These are phyloP conservation scores for Camellia oleifera DNA, from an alignment of 179 eudicot species.

Conservation along the genomic window DNA sequence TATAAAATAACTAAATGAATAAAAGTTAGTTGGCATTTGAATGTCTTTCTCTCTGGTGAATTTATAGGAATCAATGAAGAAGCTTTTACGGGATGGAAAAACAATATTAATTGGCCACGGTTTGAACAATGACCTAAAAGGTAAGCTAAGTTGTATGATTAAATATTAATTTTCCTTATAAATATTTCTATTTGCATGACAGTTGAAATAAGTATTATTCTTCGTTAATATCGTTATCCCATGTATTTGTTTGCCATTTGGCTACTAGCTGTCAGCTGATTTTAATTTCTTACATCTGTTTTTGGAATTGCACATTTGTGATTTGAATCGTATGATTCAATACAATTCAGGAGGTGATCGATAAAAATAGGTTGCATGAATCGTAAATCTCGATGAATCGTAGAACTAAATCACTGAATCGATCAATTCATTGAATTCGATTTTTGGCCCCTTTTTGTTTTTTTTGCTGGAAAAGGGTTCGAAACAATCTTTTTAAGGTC, in stretches of 20 bases:
- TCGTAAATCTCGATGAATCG: no score
- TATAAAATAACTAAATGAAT: neutral
- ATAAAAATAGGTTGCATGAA: no score
- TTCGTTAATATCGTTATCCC: neutral
- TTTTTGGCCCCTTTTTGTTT: no score
- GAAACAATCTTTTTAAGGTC: no score
- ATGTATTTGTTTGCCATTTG: slow-evolving; percentile 13
- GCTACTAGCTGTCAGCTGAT: neutral
- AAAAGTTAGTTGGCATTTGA: neutral
- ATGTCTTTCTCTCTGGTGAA: slow-evolving; percentile 14
- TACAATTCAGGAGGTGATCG: no score
- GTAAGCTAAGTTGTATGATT: slow-evolving; percentile 32
- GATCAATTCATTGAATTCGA: no score
- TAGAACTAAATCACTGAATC: no score
- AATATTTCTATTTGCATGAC: neutral
- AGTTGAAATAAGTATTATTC: slow-evolving; percentile 10
- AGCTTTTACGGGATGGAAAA: slow-evolving; percentile 52
- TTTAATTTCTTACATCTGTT: neutral
- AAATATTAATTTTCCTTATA: neutral
- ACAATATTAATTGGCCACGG: slow-evolving; percentile 87
- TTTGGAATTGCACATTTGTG: no score
- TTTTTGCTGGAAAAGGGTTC: no score
- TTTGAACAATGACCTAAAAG: slow-evolving; percentile 83
- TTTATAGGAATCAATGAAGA: slow-evolving; percentile 63
- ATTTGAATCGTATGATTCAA: no score